These are phyloP conservation scores for Rhizopogon sp. DNA, from an alignment of 768 basidiomycete genomes.

Conservation along the genomic window DNA sequence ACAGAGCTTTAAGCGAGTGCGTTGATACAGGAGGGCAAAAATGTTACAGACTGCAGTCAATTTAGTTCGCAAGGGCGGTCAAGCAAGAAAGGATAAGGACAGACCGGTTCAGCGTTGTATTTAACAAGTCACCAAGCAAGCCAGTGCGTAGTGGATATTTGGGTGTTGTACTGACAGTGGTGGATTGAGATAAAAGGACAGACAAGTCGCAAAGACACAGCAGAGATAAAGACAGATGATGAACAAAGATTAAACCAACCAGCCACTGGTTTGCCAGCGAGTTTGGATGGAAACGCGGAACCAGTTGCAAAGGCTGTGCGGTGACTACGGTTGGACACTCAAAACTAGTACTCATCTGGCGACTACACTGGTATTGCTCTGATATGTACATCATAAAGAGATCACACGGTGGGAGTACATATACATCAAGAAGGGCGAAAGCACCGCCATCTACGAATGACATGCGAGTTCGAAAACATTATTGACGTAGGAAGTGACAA, in stretches of 20 bases:
- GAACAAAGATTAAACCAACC: not conserved
- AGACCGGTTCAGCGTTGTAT: not conserved
- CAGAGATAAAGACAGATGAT: not conserved
- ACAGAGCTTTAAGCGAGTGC: not conserved
- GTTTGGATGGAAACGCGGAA: no score
- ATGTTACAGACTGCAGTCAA: not conserved
- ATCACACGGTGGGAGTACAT: constrained; percentile 10
- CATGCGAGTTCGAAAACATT: constrained; percentile 1
- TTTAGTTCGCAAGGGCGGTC: not conserved
- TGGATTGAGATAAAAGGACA: no score
- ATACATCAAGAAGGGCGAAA: not conserved
- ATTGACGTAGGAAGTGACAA: constrained; percentile 1
- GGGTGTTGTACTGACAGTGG: not conserved
- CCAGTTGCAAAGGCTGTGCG: not conserved
- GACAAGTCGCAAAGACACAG: not conserved
- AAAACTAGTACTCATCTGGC: not conserved
- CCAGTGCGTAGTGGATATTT: not conserved
- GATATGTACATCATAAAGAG: not conserved
- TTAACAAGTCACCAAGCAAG: not conserved
- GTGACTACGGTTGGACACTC: no score
- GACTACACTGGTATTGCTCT: not conserved
- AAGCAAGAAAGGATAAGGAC: not conserved
- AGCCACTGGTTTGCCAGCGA: not conserved
- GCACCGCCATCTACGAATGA: constrained; percentile 10
- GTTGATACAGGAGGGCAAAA: not conserved